Conservation (phyloP, 345 rosid species). For the Ceriops decandra region DNA sequence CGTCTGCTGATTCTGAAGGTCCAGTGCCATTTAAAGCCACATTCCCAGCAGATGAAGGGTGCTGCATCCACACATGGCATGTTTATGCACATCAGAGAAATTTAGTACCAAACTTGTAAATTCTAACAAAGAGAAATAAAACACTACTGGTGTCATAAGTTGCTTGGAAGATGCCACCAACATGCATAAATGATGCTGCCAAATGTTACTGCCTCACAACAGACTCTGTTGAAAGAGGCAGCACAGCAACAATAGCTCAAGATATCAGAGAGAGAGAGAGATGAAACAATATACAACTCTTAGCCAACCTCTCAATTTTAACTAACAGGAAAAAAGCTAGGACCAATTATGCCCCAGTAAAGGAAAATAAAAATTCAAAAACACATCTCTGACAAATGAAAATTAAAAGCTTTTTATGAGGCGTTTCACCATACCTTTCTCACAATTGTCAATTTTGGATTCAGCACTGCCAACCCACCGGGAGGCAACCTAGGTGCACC, state of each 20-base stretch:
- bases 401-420: neutral
- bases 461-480: slow-evolving; percentile 91
- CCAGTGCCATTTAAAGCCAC: slow-evolving; percentile 66
- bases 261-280: too few relatives aligned
- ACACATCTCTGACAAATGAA: neutral
- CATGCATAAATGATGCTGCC: neutral
- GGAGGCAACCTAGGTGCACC: slow-evolving; percentile 99
- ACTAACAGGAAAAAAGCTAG: neutral
- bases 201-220: neutral
- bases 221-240: too few relatives aligned
- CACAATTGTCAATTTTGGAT: slow-evolving; percentile 94
- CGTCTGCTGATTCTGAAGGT: slow-evolving; percentile 82
- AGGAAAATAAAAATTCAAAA: neutral
- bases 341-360: neutral
- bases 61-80: slow-evolving; percentile 44
- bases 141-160: neutral
- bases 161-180: neutral
- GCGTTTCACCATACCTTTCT: slow-evolving; percentile 61
- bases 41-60: slow-evolving; percentile 58
- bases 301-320: too few relatives aligned
- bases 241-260: too few relatives aligned
- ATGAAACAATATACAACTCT: too few relatives aligned
- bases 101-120: neutral
- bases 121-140: neutral
- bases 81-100: neutral